phyloP scores from a whole-genome alignment of 441 rosid genomes.

The Pelargonium australe region DNA sequence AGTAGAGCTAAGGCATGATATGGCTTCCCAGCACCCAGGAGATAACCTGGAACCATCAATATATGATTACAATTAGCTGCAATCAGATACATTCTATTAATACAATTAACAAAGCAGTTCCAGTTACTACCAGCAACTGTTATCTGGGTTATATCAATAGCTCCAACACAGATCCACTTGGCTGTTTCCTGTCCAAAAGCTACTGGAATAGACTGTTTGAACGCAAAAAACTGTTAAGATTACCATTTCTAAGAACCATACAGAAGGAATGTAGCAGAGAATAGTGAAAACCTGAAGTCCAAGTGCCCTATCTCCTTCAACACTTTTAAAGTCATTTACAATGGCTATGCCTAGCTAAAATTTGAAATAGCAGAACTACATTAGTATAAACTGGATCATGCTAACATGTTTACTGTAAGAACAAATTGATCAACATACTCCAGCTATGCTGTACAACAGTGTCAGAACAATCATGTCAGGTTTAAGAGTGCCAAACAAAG shows the following conservation, averaged over 20 bases:
- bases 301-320: conserved; percentile 91
- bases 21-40: conserved; percentile 89
- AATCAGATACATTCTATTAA: neutral
- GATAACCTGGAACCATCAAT: conserved; percentile 54
- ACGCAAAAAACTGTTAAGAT: neutral
- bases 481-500: conserved; percentile 88
- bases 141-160: conserved; percentile 84
- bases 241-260: neutral
- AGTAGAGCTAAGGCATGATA: conserved; percentile 77
- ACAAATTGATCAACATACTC: conserved; percentile 41
- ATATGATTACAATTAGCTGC: neutral
- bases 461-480: conserved; percentile 87
- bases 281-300: conserved; percentile 67
- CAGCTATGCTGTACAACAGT: conserved; percentile 88
- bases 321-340: conserved; percentile 94
- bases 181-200: conserved; percentile 97
- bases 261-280: conserved; percentile 2
- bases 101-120: neutral
- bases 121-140: conserved; percentile 75
- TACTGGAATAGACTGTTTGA: conserved; percentile 71
- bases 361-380: conserved; percentile 14
- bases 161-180: conserved; percentile 96
- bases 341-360: conserved; percentile 86
- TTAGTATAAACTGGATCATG: conserved; percentile 4
- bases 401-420: neutral